Evolutionary conservation across 306 rosid genomes (phyloP).

Genomic region (Leucaena leucocephala): DNA sequence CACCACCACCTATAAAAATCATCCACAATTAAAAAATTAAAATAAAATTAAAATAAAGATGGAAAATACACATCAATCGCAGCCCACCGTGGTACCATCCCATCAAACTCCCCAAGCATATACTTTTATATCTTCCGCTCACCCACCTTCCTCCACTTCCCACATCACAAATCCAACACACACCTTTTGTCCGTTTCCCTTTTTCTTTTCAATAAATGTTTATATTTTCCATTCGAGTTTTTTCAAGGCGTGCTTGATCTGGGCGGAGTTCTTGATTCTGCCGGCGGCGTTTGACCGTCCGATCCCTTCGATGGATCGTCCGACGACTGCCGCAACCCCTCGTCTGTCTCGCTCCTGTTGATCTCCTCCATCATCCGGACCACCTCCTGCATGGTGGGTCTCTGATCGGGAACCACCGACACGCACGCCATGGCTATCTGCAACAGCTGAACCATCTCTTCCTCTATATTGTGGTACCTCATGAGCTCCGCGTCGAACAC

Average conservation of each 20-base stretch:
- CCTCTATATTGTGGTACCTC: slow-evolving; percentile 91
- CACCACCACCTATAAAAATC: slow-evolving; percentile 59
- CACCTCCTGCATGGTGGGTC: slow-evolving; percentile 85
- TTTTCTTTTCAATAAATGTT: neutral
- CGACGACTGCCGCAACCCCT: slow-evolving; percentile 82
- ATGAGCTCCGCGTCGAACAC: slow-evolving; percentile 92
- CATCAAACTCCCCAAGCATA: slow-evolving; percentile 1
- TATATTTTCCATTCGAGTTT: neutral
- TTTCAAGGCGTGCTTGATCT: slow-evolving; percentile 62
- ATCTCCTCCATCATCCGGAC: slow-evolving; percentile 95
- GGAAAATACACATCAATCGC: slow-evolving; percentile 39
- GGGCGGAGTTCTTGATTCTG: slow-evolving; percentile 74
- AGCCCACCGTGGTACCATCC: slow-evolving; percentile 42
- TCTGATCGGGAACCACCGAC: slow-evolving; percentile 83
- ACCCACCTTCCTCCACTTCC: slow-evolving; percentile 20
- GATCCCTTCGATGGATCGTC: slow-evolving; percentile 97
- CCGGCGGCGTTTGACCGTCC: slow-evolving; percentile 85
- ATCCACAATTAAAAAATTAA: slow-evolving; percentile 32
- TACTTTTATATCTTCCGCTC: neutral
- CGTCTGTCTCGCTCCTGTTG: slow-evolving; percentile 81
- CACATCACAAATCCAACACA: slow-evolving; percentile 17
- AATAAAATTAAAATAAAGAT: neutral
- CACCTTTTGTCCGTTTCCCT: slow-evolving; percentile 34
- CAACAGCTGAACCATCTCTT: slow-evolving; percentile 95
- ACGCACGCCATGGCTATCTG: slow-evolving; percentile 98